Base-by-base conservation (phyloP, 805 yeast species). In the Lipomyces orientalis region DNA sequence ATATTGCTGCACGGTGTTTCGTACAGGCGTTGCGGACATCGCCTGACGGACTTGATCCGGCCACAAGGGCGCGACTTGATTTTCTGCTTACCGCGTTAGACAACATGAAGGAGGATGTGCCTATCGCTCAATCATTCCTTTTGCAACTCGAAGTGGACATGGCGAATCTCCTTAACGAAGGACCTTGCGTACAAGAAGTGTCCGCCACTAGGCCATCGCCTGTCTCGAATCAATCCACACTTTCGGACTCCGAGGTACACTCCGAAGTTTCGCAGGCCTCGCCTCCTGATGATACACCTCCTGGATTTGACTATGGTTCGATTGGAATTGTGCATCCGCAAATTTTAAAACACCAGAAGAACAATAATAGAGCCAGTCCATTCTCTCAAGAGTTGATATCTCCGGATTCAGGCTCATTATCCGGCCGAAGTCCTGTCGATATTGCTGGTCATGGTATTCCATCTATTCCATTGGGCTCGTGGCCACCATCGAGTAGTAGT, bases 121-220 rank as follows among this genome's bases (percentile, higher is more conserved):
- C 56, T 19, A 46, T 68, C 9, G 66, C 71, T 54, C 66, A 62
- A 54, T 65, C 64, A 12, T 64, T 68, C 31, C 37, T 68, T 19
- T 39, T 68, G 43, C 71, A 68, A 54, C 62, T 68, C 34, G 71
- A 68, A 52, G 67, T 62, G n/a, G 71, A 68, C 43, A 65, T 68
- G 63, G 61, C 62, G 29, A 65, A 59, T 31, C 51, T 62, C 37
- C 51, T 61, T 22, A 14, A 12, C 55, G 29, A 52, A 25, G 34
- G n/a, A 25, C 7, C 29, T 52, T 8, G n/a, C 16, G 35, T 25
- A 1, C 31, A 19, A 25, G 34, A 25, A 31, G 55, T 22, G 0
- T 25, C 16, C 22, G 55, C n/a, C 6, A 6, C 29, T 31, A 52
- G 9, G 34, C 33, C 34, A 31, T 52, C 55, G 29, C 55, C 55